A percentile compares a stretch with the other conserved stretches of the same genome.
phyloP scores from a whole-genome alignment of 1,284 basidiomycete species.

The Puccinia horiana region DNA sequence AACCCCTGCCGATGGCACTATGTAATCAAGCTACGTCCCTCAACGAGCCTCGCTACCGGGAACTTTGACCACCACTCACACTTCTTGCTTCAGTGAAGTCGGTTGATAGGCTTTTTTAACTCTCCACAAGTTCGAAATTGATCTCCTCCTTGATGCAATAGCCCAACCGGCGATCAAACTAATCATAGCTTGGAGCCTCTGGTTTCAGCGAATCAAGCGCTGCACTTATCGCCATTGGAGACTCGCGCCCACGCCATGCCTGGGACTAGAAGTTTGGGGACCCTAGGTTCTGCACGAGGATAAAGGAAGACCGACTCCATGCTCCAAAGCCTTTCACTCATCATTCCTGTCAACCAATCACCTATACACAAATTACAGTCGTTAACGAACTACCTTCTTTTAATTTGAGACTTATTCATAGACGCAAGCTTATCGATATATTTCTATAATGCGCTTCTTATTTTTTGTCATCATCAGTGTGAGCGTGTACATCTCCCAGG shows the following conservation, averaged over 20 bases:
- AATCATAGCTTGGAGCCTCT: neutral
- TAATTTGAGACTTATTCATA: neutral
- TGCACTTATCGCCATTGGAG: neutral
- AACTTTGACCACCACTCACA: neutral
- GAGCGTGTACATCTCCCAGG: neutral
- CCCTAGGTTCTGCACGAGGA: neutral
- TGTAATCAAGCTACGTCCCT: neutral
- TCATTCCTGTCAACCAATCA: neutral
- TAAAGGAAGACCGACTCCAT: neutral
- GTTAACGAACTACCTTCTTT: neutral
- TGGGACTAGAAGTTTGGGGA: neutral
- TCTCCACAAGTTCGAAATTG: neutral
- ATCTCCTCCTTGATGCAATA: neutral
- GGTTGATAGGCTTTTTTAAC: neutral
- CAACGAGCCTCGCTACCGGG: neutral
- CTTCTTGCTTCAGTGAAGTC: neutral
- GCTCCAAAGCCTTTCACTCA: neutral
- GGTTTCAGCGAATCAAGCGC: neutral
- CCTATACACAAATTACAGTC: neutral
- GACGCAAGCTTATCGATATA: neutral
- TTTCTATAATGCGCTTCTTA: neutral
- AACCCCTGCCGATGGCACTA: neutral
- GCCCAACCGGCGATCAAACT: neutral
- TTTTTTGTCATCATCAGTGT: neutral
- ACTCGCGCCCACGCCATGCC: neutral